Conservation (phyloP, 441 rosid species). For the Manihot esculenta region DNA sequence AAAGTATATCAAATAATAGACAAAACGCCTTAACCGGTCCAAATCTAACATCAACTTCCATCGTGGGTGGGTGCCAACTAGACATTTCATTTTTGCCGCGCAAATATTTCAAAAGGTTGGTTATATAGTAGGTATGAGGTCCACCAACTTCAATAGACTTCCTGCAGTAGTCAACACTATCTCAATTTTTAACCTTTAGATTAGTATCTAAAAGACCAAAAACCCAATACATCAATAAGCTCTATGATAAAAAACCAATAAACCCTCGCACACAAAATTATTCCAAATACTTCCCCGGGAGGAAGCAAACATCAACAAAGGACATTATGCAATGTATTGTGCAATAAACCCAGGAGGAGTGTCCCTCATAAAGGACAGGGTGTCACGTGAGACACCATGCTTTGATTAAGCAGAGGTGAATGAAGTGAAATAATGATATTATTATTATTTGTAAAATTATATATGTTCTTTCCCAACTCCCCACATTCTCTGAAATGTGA, state of each 20-base stretch:
- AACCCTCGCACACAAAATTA: background rate
- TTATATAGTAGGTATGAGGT: conserved; percentile 6
- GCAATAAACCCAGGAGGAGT: too few species aligned
- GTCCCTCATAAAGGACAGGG: conserved; percentile 7
- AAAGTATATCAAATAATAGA: too few species aligned
- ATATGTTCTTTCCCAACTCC: conserved; percentile 25
- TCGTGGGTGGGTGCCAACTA: conserved; percentile 8
- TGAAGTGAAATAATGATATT: background rate
- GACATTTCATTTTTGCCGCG: conserved; percentile 29
- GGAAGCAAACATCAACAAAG: conserved; percentile 25
- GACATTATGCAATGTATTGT: too few species aligned
- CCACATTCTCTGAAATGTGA: conserved; percentile 35
- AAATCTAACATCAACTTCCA: background rate
- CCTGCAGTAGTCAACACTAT: background rate
- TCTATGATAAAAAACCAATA: too few species aligned
- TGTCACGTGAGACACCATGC: conserved; percentile 31
- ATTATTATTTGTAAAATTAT: too few species aligned
- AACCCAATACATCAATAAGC: too few species aligned
- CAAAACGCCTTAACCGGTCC: background rate
- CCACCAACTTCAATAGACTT: conserved; percentile 24
- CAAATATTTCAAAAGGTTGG: conserved; percentile 25
- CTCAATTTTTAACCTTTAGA: background rate
- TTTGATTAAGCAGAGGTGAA: background rate
- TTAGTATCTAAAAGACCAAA: too few species aligned
- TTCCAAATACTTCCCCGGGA: background rate